Evolutionary conservation across 2,329 filamentous ascomycete genomes (phyloP).

Genomic region (Fusarium sp.): DNA sequence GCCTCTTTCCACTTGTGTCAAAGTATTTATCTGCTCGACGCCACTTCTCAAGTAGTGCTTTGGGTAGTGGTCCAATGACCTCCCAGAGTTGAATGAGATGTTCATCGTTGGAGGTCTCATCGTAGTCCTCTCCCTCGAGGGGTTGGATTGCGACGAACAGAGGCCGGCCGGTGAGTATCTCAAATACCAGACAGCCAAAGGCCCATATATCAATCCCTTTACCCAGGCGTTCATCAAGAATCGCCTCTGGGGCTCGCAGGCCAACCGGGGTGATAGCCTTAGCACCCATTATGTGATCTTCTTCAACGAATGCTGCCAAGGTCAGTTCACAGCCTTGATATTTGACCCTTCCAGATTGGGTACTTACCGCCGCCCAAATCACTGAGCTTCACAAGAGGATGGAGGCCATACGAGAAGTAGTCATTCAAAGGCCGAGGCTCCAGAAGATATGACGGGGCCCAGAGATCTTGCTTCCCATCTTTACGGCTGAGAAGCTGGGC

Average conservation of each 20-base stretch:
- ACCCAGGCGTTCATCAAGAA: not conserved
- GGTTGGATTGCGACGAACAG: not conserved
- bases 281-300: not conserved
- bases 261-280: not conserved
- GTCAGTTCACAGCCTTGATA: rapidly evolving
- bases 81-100: not conserved
- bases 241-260: not conserved
- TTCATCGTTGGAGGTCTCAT: not conserved
- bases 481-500: not conserved
- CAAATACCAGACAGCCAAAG: not conserved
- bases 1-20: not conserved
- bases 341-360: rapidly evolving
- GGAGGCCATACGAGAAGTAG: not conserved
- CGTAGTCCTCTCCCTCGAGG: not conserved
- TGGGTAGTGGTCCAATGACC: not conserved
- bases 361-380: not conserved
- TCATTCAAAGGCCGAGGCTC: not conserved
- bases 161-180: not conserved
- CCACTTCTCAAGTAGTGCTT: not conserved
- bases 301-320: not conserved
- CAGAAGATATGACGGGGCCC: not conserved
- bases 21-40: not conserved
- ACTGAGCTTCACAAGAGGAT: not conserved
- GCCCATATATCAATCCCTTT: not conserved
- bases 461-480: not conserved